Conservation (phyloP, 305 asterid genomes). For the Solanum aculeatissimum region DNA sequence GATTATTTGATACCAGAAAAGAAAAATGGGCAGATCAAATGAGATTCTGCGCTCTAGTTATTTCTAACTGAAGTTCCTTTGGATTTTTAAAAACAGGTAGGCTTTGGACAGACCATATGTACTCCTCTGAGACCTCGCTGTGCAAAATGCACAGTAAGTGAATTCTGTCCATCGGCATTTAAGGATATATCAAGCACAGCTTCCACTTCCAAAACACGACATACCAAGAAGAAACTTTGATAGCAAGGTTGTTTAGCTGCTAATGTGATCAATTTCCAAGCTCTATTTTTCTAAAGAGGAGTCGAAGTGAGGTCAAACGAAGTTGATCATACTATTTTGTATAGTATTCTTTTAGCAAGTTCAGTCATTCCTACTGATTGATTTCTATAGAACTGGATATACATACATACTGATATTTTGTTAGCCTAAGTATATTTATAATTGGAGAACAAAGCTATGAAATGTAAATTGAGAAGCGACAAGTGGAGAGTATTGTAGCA, state of each 20-base stretch:
- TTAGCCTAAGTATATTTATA: neutral
- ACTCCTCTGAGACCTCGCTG: slow-evolving; percentile 88
- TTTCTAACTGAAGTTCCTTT: neutral
- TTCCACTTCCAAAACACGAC: slow-evolving; percentile 27
- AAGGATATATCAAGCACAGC: slow-evolving; percentile 43
- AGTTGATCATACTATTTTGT: neutral
- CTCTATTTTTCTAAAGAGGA: neutral
- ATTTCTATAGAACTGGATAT: neutral
- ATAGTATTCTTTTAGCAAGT: neutral
- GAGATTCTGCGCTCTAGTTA: neutral
- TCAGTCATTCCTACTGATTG: neutral
- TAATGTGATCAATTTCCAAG: neutral
- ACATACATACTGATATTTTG: neutral
- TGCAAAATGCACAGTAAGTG: slow-evolving; percentile 43
- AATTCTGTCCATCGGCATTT: slow-evolving; percentile 79
- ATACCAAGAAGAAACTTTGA: neutral
- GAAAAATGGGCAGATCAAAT: too few species aligned
- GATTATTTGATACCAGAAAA: too few species aligned
- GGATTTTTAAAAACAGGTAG: slow-evolving; percentile 39
- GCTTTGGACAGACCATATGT: slow-evolving; percentile 91
- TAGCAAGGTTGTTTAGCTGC: neutral
- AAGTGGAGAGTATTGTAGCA: neutral
- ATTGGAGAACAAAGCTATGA: neutral
- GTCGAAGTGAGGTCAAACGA: neutral
- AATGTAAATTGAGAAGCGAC: neutral